phyloP scores from a whole-genome alignment of 2,329 filamentous ascomycete species.

The Penicillium nordicum region DNA sequence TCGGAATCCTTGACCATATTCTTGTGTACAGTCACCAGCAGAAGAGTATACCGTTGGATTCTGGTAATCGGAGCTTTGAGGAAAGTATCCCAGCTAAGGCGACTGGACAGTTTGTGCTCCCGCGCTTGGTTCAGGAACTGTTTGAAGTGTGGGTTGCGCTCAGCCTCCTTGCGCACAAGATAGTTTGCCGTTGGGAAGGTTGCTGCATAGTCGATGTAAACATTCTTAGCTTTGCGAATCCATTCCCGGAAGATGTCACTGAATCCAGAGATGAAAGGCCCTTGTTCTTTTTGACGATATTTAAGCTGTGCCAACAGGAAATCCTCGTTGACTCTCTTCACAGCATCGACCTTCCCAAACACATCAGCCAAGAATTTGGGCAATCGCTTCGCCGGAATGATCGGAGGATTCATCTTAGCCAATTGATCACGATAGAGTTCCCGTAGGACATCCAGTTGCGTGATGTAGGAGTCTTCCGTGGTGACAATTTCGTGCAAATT shows the following conservation, averaged over 20 bases:
- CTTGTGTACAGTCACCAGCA: constrained; percentile 78
- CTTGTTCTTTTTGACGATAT: constrained; percentile 94
- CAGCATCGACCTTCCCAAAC: constrained; percentile 85
- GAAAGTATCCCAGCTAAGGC: constrained; percentile 90
- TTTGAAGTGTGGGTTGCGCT: constrained; percentile 80
- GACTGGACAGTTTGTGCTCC: constrained; percentile 72
- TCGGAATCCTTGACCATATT: constrained; percentile 81
- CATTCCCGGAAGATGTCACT: constrained; percentile 97
- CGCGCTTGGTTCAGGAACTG: constrained; percentile 79
- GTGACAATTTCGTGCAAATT: constrained; percentile 93
- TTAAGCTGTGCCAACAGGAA: constrained; percentile 89
- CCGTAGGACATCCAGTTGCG: constrained; percentile 79
- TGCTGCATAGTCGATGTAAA: constrained; percentile 89
- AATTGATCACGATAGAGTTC: constrained; percentile 83
- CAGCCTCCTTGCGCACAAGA: constrained; percentile 76
- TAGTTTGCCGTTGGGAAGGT: constrained; percentile 81
- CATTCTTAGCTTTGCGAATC: constrained; percentile 86
- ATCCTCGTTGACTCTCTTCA: constrained; percentile 89
- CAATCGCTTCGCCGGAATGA: constrained; percentile 74
- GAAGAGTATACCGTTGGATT: constrained; percentile 81
- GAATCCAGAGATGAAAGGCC: constrained; percentile 88
- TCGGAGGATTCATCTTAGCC: constrained; percentile 66
- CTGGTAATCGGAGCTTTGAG: constrained; percentile 90
- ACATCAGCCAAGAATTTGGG: constrained; percentile 78
- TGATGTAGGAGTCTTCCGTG: constrained; percentile 87